Percentiles rank a stretch among this genome's conserved stretches.
These are phyloP conservation scores for Musa itinerans DNA, from an alignment of 176 grass and related monocot species.

Conservation along the genomic window DNA sequence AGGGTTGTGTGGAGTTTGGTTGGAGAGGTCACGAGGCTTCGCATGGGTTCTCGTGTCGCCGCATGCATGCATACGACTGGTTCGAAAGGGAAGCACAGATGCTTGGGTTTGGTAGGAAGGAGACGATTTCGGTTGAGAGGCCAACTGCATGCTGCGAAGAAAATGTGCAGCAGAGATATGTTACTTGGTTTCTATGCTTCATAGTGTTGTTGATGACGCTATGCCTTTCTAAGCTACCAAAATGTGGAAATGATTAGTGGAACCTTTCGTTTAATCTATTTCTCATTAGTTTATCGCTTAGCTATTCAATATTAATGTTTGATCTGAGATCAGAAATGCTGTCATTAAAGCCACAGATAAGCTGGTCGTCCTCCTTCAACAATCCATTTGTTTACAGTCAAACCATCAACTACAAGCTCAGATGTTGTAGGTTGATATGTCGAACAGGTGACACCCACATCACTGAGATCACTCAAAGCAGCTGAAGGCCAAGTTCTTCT, in stretches of 20 bases:
- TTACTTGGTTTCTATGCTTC: too few species aligned
- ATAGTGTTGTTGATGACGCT: too few species aligned
- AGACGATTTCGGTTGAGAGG: too few species aligned
- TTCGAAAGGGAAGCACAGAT: too few species aligned
- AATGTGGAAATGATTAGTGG: neutral
- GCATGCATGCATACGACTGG: too few species aligned
- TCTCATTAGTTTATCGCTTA: neutral
- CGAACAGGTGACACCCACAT: neutral
- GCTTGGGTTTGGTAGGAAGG: too few species aligned
- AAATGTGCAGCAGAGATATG: too few species aligned
- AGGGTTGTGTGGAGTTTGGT: too few species aligned
- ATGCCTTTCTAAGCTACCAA: too few species aligned
- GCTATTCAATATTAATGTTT: slow-evolving; percentile 1
- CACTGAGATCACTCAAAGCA: slow-evolving; percentile 22
- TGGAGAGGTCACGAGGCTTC: too few species aligned
- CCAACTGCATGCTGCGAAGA: too few species aligned
- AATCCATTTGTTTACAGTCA: neutral
- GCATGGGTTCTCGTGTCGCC: too few species aligned
- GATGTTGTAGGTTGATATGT: neutral
- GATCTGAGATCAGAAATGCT: slow-evolving; percentile 7
- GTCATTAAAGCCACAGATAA: neutral
- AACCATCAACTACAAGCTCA: neutral
- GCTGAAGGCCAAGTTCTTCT: slow-evolving; percentile 5
- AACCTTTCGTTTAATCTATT: neutral
- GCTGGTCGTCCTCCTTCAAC: neutral